Conservation (phyloP, 345 rosid genomes). For the Microcos paniculata region DNA sequence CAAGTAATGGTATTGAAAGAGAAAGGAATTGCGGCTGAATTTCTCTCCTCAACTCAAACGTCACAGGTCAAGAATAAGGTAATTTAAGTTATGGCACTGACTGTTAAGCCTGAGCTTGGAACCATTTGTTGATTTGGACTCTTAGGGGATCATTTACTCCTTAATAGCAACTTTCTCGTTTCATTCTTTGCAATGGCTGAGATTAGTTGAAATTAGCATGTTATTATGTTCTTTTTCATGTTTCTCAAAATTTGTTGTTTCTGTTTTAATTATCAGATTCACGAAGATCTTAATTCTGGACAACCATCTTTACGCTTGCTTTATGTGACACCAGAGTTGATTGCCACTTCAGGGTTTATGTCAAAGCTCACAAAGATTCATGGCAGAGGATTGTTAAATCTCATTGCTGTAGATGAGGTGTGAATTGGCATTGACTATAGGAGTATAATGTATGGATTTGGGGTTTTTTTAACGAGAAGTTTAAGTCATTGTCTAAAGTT, state of each 20-base stretch:
- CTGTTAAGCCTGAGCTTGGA: not conserved
- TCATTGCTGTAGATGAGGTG: conserved; percentile 95
- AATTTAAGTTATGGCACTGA: not conserved
- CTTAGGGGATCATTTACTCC: not conserved
- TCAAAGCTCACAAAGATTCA: conserved; percentile 70
- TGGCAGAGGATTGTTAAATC: conserved; percentile 84
- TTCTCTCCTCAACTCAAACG: conserved; percentile 81
- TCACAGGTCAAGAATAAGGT: conserved; percentile 58
- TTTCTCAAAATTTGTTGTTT: conserved; percentile 1
- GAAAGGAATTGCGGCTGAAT: conserved; percentile 92
- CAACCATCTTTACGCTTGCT: conserved; percentile 75
- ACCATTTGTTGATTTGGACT: not conserved
- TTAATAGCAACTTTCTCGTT: not conserved
- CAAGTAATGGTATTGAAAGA: conserved; percentile 85
- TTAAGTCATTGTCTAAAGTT: conserved; percentile 8
- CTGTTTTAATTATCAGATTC: conserved; percentile 49
- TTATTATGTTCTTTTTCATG: not conserved
- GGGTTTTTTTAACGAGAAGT: not conserved
- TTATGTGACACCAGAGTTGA: conserved; percentile 92
- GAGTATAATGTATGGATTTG: conserved; percentile 9
- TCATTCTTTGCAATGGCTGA: not conserved
- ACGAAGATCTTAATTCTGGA: conserved; percentile 89
- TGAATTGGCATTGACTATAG: not conserved
- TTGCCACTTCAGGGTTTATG: conserved; percentile 85
- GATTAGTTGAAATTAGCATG: not conserved